Evolutionary conservation across 2,329 filamentous ascomycete species (phyloP).

Genomic region (Aureobasidium namibiae): DNA sequence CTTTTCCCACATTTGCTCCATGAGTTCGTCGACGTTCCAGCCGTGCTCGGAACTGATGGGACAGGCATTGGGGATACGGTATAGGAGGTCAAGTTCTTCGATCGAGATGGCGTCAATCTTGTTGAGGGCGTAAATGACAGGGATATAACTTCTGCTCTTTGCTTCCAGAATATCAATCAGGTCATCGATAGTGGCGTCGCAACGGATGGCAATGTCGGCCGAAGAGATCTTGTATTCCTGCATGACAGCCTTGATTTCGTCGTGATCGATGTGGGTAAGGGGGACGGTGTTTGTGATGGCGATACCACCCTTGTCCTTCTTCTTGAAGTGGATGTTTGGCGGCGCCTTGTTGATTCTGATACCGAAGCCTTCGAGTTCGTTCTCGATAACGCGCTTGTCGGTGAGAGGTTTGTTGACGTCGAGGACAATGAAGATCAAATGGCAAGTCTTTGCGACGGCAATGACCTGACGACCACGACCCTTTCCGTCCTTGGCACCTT

Average conservation of each 20-base stretch:
- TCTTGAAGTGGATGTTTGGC: constrained; percentile 98
- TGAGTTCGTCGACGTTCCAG: constrained; percentile 94
- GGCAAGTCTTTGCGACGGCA: constrained; percentile 96
- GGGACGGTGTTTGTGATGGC: constrained; percentile 93
- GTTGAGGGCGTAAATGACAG: constrained; percentile 98
- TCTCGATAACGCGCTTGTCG: constrained; percentile 92
- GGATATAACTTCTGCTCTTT: constrained; percentile 90
- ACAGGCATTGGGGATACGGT: constrained; percentile 92
- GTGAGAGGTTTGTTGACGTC: constrained; percentile 98
- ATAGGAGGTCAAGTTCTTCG: constrained; percentile 90
- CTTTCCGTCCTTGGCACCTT: constrained; percentile 92
- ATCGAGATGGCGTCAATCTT: constrained; percentile 99
- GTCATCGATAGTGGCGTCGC: constrained; percentile 95
- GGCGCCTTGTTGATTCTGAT: constrained; percentile 96
- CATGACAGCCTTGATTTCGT: constrained; percentile 98
- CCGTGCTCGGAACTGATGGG: constrained; percentile 92
- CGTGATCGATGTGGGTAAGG: constrained; percentile 83
- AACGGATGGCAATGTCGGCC: constrained; percentile 94
- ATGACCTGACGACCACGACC: constrained; percentile 94
- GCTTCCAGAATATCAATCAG: constrained; percentile 93
- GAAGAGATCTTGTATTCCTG: constrained; percentile 93
- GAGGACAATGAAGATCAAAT: constrained; percentile 96
- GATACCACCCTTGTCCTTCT: constrained; percentile 97
- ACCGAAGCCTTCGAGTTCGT: constrained; percentile 91
- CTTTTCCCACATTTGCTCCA: constrained; percentile 99